These are phyloP conservation scores for Flammula alnicola DNA, from an alignment of 1,284 basidiomycete genomes.

Conservation along the genomic window DNA sequence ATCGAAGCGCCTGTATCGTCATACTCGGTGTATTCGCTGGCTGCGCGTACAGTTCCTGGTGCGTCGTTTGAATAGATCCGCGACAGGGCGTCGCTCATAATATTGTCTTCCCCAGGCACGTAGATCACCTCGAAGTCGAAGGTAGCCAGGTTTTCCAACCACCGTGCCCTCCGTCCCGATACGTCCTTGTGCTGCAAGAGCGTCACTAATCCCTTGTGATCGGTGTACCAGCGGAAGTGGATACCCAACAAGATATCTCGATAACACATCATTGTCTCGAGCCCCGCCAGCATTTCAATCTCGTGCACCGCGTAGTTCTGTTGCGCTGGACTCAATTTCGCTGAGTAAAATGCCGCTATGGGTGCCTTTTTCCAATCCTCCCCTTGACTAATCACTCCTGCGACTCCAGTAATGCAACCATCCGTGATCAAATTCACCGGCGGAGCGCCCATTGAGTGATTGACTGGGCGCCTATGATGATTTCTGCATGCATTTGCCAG, in stretches of 20 bases:
- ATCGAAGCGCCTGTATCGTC: background rate
- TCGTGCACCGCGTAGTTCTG: slow-evolving; percentile 7
- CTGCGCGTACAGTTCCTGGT: slow-evolving; percentile 6
- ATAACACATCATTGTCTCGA: slow-evolving; percentile 13
- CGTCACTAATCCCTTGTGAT: slow-evolving; percentile 39
- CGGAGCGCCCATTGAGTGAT: slow-evolving; percentile 18
- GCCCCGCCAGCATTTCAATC: too few species aligned
- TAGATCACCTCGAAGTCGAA: slow-evolving; percentile 8
- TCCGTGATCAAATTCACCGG: slow-evolving; percentile 33
- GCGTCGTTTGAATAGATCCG: slow-evolving; percentile 6
- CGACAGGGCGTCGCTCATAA: slow-evolving; percentile 1
- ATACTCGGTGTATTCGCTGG: slow-evolving; percentile 3
- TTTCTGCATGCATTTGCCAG: slow-evolving; percentile 18
- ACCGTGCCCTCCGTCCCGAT: slow-evolving; percentile 42
- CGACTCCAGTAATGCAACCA: slow-evolving; percentile 30
- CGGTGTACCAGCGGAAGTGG: slow-evolving; percentile 36
- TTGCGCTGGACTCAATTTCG: slow-evolving; percentile 16
- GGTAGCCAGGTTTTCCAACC: slow-evolving; percentile 31
- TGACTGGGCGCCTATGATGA: slow-evolving; percentile 26
- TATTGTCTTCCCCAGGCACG: slow-evolving; percentile 2
- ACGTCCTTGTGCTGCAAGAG: slow-evolving; percentile 36
- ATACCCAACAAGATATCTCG: slow-evolving; percentile 33
- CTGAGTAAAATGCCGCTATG: slow-evolving; percentile 16
- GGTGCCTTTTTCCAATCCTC: slow-evolving; percentile 26
- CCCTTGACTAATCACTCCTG: slow-evolving; percentile 35